Percentiles rank a stretch among this genome's conserved stretches.
phyloP scores from a whole-genome alignment of 441 rosid species.

The Erysimum cheiri region DNA sequence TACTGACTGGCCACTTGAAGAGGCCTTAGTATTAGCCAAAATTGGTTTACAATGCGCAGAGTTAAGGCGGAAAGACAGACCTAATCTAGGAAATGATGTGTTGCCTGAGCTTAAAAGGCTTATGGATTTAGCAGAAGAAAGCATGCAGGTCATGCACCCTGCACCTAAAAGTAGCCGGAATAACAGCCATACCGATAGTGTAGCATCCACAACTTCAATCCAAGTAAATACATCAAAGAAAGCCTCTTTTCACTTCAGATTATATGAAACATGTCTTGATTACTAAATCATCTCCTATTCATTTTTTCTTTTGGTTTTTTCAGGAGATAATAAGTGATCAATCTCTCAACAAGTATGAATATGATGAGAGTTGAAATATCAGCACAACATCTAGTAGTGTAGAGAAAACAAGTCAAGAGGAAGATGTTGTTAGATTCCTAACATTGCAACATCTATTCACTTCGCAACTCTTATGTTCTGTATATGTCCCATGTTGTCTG shows the following conservation, averaged over 20 bases:
- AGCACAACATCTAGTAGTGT: neutral
- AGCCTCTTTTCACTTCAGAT: neutral
- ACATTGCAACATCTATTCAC: too few species aligned
- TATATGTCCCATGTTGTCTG: too few species aligned
- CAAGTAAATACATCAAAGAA: conserved; percentile 6
- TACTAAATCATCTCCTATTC: neutral
- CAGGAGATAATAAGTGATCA: conserved; percentile 20
- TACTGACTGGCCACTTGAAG: conserved; percentile 77
- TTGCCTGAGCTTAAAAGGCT: conserved; percentile 70
- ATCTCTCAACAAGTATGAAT: conserved; percentile 1
- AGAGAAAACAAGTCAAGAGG: neutral
- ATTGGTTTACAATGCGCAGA: conserved; percentile 75
- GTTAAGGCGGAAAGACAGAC: conserved; percentile 75
- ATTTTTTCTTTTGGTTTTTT: neutral
- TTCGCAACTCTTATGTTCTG: too few species aligned
- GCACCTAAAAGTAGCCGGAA: neutral
- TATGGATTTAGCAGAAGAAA: conserved; percentile 61
- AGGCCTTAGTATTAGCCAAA: conserved; percentile 59
- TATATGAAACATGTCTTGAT: conserved; percentile 15
- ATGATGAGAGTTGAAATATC: conserved; percentile 14
- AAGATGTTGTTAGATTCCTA: neutral
- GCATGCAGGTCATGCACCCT: neutral
- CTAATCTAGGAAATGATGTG: conserved; percentile 60
- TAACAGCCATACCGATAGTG: neutral
- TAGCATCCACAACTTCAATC: conserved; percentile 3